Conservation (phyloP, 164 flowering plant genomes). For the Warburgia ugandensis region DNA sequence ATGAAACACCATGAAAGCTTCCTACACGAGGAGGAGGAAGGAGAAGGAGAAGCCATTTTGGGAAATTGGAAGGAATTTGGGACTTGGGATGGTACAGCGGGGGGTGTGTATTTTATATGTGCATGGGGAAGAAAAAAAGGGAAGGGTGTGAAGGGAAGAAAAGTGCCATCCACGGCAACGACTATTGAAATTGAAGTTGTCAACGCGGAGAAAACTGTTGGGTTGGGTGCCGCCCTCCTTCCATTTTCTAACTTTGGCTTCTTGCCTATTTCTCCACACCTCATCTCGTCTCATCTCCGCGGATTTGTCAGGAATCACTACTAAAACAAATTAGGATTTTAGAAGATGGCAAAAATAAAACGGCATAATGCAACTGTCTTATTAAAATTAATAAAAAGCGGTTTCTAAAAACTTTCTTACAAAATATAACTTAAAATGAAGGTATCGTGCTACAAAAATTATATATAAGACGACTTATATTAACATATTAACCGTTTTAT, state of each 20-base stretch:
- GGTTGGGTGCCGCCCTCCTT: not conserved
- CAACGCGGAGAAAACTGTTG: slow-evolving; percentile 1
- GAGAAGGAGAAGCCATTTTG: slow-evolving; percentile 9
- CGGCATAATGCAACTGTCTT: too few relatives aligned
- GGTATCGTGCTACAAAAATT: too few relatives aligned
- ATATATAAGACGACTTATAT: too few relatives aligned
- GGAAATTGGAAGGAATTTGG: slow-evolving; percentile 1
- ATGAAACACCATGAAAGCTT: not conserved
- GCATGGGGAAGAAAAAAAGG: not conserved
- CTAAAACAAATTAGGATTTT: not conserved
- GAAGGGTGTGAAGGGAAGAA: slow-evolving; percentile 1
- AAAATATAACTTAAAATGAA: too few relatives aligned
- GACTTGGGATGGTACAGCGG: not conserved
- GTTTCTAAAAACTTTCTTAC: too few relatives aligned
- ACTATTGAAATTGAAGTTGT: slow-evolving; percentile 2
- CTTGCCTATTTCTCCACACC: not conserved
- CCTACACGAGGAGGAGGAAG: not conserved
- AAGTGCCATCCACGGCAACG: slow-evolving; percentile 6
- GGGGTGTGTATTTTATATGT: not conserved
- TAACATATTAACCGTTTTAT: too few relatives aligned
- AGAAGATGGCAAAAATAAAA: too few relatives aligned
- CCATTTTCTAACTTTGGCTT: not conserved
- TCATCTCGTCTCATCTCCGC: not conserved
- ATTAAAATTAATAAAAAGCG: too few relatives aligned
- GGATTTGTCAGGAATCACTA: not conserved